Conservation (phyloP, 768 basidiomycete genomes). For the Boletellus emodensis region DNA sequence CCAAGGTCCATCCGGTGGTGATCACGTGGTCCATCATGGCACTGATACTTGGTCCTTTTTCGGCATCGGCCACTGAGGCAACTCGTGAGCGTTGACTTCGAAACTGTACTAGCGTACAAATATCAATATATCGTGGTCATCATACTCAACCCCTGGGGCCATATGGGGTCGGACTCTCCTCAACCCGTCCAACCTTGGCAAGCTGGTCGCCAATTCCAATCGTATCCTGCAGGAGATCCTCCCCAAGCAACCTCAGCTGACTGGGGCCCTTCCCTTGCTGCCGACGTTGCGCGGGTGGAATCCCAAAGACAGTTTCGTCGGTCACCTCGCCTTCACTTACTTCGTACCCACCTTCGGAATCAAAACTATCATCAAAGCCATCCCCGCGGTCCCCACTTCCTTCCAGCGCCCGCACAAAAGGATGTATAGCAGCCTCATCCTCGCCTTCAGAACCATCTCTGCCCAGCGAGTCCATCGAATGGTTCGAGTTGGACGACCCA, state of each 20-base stretch:
- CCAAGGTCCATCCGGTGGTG: constrained; percentile 17
- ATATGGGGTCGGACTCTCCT: constrained; percentile 64
- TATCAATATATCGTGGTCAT: no score
- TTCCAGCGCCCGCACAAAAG: constrained; percentile 47
- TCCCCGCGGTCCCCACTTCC: constrained; percentile 34
- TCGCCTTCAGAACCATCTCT: constrained; percentile 39
- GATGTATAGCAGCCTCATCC: constrained; percentile 47
- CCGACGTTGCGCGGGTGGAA: constrained; percentile 48
- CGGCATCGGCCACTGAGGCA: no score
- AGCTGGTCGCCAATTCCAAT: constrained; percentile 55
- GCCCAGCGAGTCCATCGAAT: constrained; percentile 53
- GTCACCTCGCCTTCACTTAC: constrained; percentile 21
- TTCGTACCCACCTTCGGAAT: constrained; percentile 40
- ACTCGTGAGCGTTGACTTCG: no score
- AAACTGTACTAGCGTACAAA: no score
- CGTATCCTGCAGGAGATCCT: constrained; percentile 60
- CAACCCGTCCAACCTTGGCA: constrained; percentile 44
- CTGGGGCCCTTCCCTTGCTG: constrained; percentile 24
- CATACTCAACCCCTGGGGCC: constrained; percentile 20
- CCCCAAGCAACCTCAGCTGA: constrained; percentile 55
- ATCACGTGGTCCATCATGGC: constrained; percentile 15
- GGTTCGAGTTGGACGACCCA: constrained; percentile 52
- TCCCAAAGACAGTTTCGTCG: constrained; percentile 73
- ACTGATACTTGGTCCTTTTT: no score
- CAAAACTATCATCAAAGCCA: constrained; percentile 50